phyloP scores from a whole-genome alignment of 2,329 filamentous ascomycete genomes.

The Ophiostoma sp. region DNA sequence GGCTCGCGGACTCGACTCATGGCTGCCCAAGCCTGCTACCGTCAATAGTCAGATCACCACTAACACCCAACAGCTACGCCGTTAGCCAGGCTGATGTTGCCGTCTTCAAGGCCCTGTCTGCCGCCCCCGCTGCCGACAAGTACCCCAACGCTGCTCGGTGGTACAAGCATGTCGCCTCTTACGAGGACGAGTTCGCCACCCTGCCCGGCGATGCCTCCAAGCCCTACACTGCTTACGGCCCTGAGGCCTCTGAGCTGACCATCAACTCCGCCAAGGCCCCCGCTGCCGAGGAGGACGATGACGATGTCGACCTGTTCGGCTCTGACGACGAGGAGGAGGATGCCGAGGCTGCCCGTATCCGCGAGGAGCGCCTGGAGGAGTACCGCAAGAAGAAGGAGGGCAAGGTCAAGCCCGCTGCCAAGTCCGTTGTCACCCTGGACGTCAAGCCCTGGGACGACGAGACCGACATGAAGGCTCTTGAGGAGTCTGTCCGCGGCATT shows the following conservation, averaged over 20 bases:
- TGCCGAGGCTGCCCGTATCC: slow-evolving; percentile 73
- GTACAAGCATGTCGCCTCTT: slow-evolving; percentile 97
- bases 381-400: slow-evolving; percentile 96
- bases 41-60: not conserved
- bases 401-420: slow-evolving; percentile 87
- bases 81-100: slow-evolving; percentile 95
- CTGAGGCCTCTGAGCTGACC: slow-evolving; percentile 70
- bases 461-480: slow-evolving; percentile 81
- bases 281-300: slow-evolving; percentile 65
- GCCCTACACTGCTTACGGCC: slow-evolving; percentile 85
- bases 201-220: slow-evolving; percentile 88
- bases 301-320: slow-evolving; percentile 90
- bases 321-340: slow-evolving; percentile 93
- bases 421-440: slow-evolving; percentile 92
- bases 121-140: slow-evolving; percentile 72
- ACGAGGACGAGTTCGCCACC: slow-evolving; percentile 84
- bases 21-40: not conserved
- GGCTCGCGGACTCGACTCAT: not conserved
- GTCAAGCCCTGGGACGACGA: slow-evolving; percentile 99
- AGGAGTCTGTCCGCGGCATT: slow-evolving; percentile 74
- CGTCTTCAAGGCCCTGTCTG: slow-evolving; percentile 82
- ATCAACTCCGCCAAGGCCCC: slow-evolving; percentile 83
- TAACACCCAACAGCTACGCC: slow-evolving; percentile 40
- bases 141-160: slow-evolving; percentile 92
- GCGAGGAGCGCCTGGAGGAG: slow-evolving; percentile 84